Evolutionary conservation across 495 filamentous ascomycete genomes (phyloP), one percentile per base, ranked within the genome.

Genomic region (Annulohypoxylon bovei): DNA sequence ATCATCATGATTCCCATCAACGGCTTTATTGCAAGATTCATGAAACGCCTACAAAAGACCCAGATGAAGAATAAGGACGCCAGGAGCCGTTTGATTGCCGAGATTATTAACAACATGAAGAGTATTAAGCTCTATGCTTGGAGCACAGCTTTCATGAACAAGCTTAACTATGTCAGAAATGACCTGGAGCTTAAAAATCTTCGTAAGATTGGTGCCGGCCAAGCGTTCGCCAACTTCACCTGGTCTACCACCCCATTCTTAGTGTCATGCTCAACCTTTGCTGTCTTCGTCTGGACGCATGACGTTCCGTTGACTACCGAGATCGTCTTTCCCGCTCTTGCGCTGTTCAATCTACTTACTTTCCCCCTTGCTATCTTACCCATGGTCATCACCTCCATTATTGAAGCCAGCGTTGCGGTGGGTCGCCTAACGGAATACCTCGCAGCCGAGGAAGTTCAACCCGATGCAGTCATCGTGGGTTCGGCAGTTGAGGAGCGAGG

Each of bases 41-140:
- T 97, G 93, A 98, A 98, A 81, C 93, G 83, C 22, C 81, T 99
- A 53, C 96, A 98, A 77, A 97, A 97, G 77, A 81, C 87, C 63
- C 96, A 99, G 81, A 99, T 99, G 96, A 97, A 95, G 83, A 98
- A 98, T 80, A 99, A 99, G 80, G 96, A 99, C 73, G 87, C 94
- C 6, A 89, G 96, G 67, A 97, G 95, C 25, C 85, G 95, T 33
- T 79, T 99, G 58, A 97, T 98, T 86, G 95, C 96, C 5, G 96
- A 99, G 82, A 98, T 99, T 66, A 81, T 98, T 74, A 98, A 98
- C 85, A 98, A 98, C 78, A 98, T 98, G 89, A 98, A 98, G 83
- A 95, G 92, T 77, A 98, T 98, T 82, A 98, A 99, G 81, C 88
- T 99, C 23, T 99, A 98, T 81, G 96, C 94, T 44, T 99, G 96